Conservation (phyloP, 2,329 filamentous ascomycete species). For the Lecanicillium sp. region DNA sequence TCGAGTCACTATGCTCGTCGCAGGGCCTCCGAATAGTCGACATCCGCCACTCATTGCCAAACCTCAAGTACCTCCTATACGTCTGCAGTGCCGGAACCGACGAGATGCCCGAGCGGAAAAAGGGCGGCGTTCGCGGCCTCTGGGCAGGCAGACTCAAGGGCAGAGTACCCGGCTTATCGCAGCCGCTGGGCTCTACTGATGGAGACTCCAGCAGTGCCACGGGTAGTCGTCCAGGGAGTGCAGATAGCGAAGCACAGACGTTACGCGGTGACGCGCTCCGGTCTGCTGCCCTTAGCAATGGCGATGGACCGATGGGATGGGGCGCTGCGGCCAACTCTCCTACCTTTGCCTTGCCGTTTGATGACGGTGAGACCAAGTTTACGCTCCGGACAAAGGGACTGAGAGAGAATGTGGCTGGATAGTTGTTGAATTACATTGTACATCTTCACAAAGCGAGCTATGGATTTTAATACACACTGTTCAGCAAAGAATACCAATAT, state of each 20-base stretch:
- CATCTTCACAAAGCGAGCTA: neutral
- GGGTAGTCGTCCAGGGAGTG: slow-evolving; percentile 33
- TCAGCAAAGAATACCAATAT: neutral
- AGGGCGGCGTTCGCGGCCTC: slow-evolving; percentile 51
- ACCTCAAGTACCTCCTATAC: slow-evolving; percentile 87
- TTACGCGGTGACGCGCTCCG: slow-evolving; percentile 34
- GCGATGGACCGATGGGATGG: slow-evolving; percentile 15
- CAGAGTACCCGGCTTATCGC: slow-evolving; percentile 17
- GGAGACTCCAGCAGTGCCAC: slow-evolving; percentile 29
- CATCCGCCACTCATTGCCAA: slow-evolving; percentile 84
- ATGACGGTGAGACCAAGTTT: slow-evolving; percentile 34
- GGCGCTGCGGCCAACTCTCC: slow-evolving; percentile 9
- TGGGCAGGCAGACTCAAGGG: slow-evolving; percentile 40
- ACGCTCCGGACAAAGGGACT: slow-evolving; percentile 48
- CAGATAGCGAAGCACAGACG: slow-evolving; percentile 31
- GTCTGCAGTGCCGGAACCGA: slow-evolving; percentile 73
- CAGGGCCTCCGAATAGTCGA: slow-evolving; percentile 77
- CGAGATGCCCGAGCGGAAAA: slow-evolving; percentile 52
- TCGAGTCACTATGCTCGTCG: slow-evolving; percentile 58
- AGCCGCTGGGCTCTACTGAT: slow-evolving; percentile 18
- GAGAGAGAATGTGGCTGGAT: slow-evolving; percentile 35
- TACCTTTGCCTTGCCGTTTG: slow-evolving; percentile 34
- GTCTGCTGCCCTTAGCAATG: slow-evolving; percentile 22
- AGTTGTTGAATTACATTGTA: slow-evolving; percentile 1
- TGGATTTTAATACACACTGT: neutral